phyloP scores from a whole-genome alignment of 2,329 filamentous ascomycete genomes.

The Alternaria alternata region DNA sequence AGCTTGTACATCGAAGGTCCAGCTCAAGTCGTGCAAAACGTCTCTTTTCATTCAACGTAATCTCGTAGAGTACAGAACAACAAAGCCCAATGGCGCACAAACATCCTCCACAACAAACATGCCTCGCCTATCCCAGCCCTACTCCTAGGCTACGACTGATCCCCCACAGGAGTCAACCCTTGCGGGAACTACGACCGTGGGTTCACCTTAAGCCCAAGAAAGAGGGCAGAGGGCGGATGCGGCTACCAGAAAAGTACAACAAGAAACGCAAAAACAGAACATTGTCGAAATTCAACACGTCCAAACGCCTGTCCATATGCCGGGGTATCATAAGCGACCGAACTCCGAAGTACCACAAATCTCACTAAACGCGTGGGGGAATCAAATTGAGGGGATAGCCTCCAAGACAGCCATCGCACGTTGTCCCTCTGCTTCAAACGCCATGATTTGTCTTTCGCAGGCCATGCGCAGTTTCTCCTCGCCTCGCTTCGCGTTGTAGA shows the following conservation, averaged over 20 bases:
- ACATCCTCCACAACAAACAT: neutral
- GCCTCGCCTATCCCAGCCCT: slow-evolving; percentile 15
- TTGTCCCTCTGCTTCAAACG: slow-evolving; percentile 84
- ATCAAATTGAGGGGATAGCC: slow-evolving; percentile 47
- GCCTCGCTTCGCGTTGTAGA: slow-evolving; percentile 78
- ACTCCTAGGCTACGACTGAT: slow-evolving; percentile 28
- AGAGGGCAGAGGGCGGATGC: slow-evolving; percentile 6
- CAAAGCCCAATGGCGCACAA: neutral
- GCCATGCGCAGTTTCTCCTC: slow-evolving; percentile 81
- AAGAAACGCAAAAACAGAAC: neutral
- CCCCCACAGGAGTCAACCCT: slow-evolving; percentile 29
- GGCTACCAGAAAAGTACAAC: slow-evolving; percentile 1
- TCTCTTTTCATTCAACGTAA: slow-evolving; percentile 7
- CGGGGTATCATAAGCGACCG: slow-evolving; percentile 36
- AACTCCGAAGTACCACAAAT: slow-evolving; percentile 21
- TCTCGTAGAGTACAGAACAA: slow-evolving; percentile 9
- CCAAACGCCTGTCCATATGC: slow-evolving; percentile 10
- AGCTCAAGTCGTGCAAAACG: neutral
- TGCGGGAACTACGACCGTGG: slow-evolving; percentile 28
- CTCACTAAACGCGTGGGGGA: slow-evolving; percentile 5
- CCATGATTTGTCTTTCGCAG: slow-evolving; percentile 81
- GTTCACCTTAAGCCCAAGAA: slow-evolving; percentile 30
- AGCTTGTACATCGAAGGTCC: neutral
- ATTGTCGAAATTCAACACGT: slow-evolving; percentile 12
- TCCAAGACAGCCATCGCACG: slow-evolving; percentile 81